Conservation (phyloP, 345 rosid species). For the Dimocarpus longan region DNA sequence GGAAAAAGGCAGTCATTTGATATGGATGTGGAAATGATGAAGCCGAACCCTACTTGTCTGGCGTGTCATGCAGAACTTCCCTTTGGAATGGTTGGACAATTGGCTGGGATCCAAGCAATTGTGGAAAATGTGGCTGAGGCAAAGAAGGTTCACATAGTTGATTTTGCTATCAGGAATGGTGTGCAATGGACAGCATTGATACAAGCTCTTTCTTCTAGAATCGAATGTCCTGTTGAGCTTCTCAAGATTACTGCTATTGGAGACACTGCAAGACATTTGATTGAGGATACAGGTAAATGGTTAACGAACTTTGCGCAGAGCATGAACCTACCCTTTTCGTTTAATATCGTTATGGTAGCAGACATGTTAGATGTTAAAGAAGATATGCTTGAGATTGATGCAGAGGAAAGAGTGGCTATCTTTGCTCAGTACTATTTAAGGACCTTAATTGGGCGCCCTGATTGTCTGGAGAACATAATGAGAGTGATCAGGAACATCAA, state of each 20-base stretch:
- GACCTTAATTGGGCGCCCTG: conserved; percentile 29
- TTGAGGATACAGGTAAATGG: conserved; percentile 45
- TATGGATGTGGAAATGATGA: conserved; percentile 23
- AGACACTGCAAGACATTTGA: conserved; percentile 16
- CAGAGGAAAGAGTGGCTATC: conserved; percentile 40
- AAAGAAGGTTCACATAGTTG: conserved; percentile 47
- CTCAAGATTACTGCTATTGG: conserved; percentile 51
- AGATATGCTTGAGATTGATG: conserved; percentile 34
- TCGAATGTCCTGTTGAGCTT: conserved; percentile 35
- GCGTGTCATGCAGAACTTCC: conserved; percentile 42
- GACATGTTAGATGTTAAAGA: conserved; percentile 48
- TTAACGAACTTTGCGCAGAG: conserved; percentile 38
- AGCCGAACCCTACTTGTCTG: not conserved
- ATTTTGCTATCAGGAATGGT: conserved; percentile 40
- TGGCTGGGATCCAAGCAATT: conserved; percentile 49
- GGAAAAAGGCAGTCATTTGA: conserved; percentile 7
- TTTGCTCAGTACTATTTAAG: conserved; percentile 21
- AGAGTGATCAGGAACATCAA: conserved; percentile 33
- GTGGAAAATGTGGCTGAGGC: conserved; percentile 43
- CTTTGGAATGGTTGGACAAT: conserved; percentile 35
- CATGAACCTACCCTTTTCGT: conserved; percentile 42
- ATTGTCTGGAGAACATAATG: conserved; percentile 41
- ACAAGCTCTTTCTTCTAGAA: conserved; percentile 49
- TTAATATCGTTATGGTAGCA: conserved; percentile 36
- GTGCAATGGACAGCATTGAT: conserved; percentile 47